A percentile compares a stretch with the other conserved stretches of the same genome.
phyloP scores from a whole-genome alignment of 805 yeast species.

The Candida namnaoensis region DNA sequence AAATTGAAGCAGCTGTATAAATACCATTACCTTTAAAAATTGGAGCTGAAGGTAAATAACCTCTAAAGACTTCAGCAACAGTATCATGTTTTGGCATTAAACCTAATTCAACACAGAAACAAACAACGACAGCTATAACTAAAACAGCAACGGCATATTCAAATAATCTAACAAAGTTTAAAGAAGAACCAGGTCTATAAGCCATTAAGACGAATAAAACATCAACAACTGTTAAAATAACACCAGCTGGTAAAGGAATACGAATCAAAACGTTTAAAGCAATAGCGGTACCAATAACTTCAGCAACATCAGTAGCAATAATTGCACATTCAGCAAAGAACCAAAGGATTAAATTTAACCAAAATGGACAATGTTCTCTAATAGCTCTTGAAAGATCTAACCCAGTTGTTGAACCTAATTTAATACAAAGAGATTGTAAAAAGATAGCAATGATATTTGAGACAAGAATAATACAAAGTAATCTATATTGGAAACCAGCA shows the following conservation, averaged over 20 bases:
- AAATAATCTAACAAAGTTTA: constrained; percentile 63
- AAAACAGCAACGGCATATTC: constrained; percentile 66
- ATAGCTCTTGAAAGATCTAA: constrained; percentile 83
- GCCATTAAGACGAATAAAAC: constrained; percentile 75
- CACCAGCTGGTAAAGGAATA: constrained; percentile 74
- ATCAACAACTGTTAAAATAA: constrained; percentile 69
- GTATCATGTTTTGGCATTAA: constrained; percentile 38
- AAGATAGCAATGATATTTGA: constrained; percentile 83
- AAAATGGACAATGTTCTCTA: constrained; percentile 55
- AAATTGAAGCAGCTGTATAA: constrained; percentile 68
- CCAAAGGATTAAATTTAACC: constrained; percentile 58
- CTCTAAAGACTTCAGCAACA: constrained; percentile 47
- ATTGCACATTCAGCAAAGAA: constrained; percentile 83
- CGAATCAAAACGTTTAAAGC: constrained; percentile 68
- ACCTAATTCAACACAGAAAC: constrained; percentile 69
- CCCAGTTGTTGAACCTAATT: constrained; percentile 86
- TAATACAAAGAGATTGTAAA: constrained; percentile 75
- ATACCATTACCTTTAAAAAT: constrained; percentile 54
- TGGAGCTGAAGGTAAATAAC: constrained; percentile 57
- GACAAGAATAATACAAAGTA: constrained; percentile 62
- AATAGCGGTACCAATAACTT: constrained; percentile 90
- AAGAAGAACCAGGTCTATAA: constrained; percentile 68
- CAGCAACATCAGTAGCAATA: constrained; percentile 89
- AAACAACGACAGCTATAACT: constrained; percentile 67
- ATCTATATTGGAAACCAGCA: constrained; percentile 64